phyloP scores from a whole-genome alignment of 306 rosid species.

The Trichosanthes truncata region DNA sequence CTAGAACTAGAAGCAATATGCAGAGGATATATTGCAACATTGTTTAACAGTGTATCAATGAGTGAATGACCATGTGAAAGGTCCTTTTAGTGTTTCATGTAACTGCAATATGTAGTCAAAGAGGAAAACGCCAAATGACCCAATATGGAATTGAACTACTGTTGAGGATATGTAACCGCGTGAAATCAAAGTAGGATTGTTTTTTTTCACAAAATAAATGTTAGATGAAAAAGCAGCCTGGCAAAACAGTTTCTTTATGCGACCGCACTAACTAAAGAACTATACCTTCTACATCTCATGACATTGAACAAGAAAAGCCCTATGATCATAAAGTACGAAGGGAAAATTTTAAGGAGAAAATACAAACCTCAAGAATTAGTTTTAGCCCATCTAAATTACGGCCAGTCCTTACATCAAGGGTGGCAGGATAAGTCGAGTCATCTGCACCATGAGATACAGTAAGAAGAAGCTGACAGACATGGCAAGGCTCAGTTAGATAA shows the following conservation, averaged over 20 bases:
- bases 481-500: conserved; percentile 95
- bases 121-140: background rate
- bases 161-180: background rate
- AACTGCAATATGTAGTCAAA: background rate
- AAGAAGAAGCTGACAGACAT: conserved; percentile 99
- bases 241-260: background rate
- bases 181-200: background rate
- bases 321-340: background rate
- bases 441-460: conserved; percentile 95
- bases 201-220: background rate
- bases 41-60: background rate
- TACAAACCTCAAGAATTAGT: conserved; percentile 77
- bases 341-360: conserved; percentile 11
- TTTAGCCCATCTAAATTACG: conserved; percentile 70
- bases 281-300: background rate
- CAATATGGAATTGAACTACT: background rate
- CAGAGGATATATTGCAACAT: background rate
- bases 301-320: background rate
- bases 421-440: conserved; percentile 94
- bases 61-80: background rate
- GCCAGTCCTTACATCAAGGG: conserved; percentile 89
- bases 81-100: background rate
- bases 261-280: background rate
- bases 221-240: background rate
- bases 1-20: background rate